Conservation (phyloP, 495 filamentous ascomycete species). For the Tuber microsphaerosporum region DNA sequence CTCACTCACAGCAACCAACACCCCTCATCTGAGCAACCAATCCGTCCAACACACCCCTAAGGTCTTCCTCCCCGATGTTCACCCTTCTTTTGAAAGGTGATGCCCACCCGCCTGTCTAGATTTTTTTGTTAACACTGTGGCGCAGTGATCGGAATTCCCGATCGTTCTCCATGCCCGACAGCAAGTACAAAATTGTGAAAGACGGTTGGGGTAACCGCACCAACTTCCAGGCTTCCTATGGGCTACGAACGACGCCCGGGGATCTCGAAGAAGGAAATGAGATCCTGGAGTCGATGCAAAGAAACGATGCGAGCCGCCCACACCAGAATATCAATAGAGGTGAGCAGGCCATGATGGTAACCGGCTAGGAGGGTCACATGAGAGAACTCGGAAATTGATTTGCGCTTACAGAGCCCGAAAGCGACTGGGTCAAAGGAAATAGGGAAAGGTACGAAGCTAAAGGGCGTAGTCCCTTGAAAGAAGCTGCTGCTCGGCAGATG, state of each 20-base stretch:
- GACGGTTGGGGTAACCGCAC: constrained; percentile 13
- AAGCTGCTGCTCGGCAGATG: not conserved
- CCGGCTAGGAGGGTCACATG: not conserved
- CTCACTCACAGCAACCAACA: not conserved
- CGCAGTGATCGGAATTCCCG: not conserved
- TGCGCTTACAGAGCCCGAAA: not conserved
- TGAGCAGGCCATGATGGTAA: not conserved
- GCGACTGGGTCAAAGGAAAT: not conserved
- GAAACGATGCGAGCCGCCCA: not conserved
- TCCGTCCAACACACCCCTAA: not conserved
- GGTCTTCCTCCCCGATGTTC: not conserved
- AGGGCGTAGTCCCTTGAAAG: constrained; percentile 15
- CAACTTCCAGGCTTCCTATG: constrained; percentile 29
- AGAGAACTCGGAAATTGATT: not conserved
- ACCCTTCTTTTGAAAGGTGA: not conserved
- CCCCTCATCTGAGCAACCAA: not conserved
- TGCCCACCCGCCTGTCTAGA: not conserved
- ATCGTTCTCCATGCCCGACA: constrained; percentile 6
- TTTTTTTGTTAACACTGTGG: not conserved
- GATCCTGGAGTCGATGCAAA: constrained; percentile 19
- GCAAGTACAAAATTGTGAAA: constrained; percentile 17
- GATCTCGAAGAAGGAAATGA: constrained; percentile 20
- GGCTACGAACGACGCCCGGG: constrained; percentile 19
- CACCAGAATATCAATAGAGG: not conserved
- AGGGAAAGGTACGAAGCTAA: constrained; percentile 12